Conservation (phyloP, 2,329 filamentous ascomycete genomes). For the Arthrobotrys entomopaga region DNA sequence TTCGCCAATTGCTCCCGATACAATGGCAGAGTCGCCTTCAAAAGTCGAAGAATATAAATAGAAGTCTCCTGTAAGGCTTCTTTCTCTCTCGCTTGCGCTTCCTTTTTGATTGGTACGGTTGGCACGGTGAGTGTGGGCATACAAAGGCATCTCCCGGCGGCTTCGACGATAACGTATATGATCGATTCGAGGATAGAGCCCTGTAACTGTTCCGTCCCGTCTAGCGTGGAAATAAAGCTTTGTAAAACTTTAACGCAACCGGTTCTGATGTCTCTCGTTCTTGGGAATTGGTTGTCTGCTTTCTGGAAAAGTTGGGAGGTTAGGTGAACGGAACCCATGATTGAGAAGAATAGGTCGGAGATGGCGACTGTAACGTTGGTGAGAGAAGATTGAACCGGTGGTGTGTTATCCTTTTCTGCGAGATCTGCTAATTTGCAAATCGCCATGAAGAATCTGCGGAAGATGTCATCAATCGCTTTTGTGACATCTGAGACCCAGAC, state of each 20-base stretch:
- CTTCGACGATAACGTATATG: constrained; percentile 54
- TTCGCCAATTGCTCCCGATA: constrained; percentile 31
- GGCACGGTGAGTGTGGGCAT: not conserved
- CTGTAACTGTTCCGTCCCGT: constrained; percentile 39
- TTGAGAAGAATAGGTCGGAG: constrained; percentile 40
- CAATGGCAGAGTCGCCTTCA: constrained; percentile 52
- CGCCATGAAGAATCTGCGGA: constrained; percentile 44
- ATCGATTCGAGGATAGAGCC: constrained; percentile 54
- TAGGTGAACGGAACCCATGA: constrained; percentile 51
- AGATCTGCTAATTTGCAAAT: constrained; percentile 23
- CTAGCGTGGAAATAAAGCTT: constrained; percentile 40
- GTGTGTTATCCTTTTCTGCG: constrained; percentile 11
- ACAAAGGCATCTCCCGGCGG: constrained; percentile 50
- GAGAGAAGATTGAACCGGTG: constrained; percentile 6
- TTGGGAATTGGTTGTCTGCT: not conserved
- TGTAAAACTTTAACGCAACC: constrained; percentile 51
- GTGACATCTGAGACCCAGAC: constrained; percentile 29
- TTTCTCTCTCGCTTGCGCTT: constrained; percentile 3
- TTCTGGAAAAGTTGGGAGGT: constrained; percentile 49
- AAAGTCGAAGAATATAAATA: constrained; percentile 55
- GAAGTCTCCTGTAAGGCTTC: constrained; percentile 54
- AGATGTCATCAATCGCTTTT: constrained; percentile 43
- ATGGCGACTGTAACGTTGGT: constrained; percentile 16
- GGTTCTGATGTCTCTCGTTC: constrained; percentile 48
- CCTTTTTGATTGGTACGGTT: not conserved